A percentile compares a stretch with the other conserved stretches of the same genome.
Conservation (phyloP, 768 basidiomycete species). For the Cystobasidium ongulense region DNA sequence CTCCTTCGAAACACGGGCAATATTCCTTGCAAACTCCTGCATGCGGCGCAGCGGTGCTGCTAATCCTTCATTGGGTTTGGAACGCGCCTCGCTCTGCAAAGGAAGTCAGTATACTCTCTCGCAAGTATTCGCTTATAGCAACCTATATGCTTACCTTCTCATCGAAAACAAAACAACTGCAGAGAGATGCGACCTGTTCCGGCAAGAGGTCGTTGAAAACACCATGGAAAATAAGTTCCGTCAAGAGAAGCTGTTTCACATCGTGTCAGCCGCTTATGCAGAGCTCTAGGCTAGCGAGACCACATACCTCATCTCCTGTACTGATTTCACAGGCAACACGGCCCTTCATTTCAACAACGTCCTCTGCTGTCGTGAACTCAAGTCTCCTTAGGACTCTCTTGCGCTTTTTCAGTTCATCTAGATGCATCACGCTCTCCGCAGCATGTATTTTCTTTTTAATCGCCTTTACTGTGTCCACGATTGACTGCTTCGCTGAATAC, state of each 20-base stretch:
- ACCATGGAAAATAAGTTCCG: slow-evolving; percentile 95
- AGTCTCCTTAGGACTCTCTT: slow-evolving; percentile 88
- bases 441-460: slow-evolving; percentile 79
- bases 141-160: slow-evolving; percentile 66
- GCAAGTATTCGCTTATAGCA: neutral
- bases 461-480: slow-evolving; percentile 60
- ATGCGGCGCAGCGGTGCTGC: slow-evolving; percentile 84
- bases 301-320: slow-evolving; percentile 68
- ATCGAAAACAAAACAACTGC: slow-evolving; percentile 94
- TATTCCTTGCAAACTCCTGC: slow-evolving; percentile 89
- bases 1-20: slow-evolving; percentile 94
- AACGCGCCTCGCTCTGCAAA: slow-evolving; percentile 68
- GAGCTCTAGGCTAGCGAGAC: neutral
- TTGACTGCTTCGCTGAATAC: slow-evolving; percentile 67
- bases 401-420: slow-evolving; percentile 90
- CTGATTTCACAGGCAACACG: slow-evolving; percentile 97
- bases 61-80: slow-evolving; percentile 83
- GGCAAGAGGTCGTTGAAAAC: slow-evolving; percentile 82
- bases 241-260: slow-evolving; percentile 60
- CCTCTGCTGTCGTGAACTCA: slow-evolving; percentile 75
- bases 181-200: slow-evolving; percentile 83
- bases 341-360: slow-evolving; percentile 97
- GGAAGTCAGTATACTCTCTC: neutral
- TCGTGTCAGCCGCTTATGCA: neutral
- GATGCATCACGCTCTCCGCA: slow-evolving; percentile 83